Conservation (phyloP, 805 yeast species). For the Candida pseudoglaebosa region DNA sequence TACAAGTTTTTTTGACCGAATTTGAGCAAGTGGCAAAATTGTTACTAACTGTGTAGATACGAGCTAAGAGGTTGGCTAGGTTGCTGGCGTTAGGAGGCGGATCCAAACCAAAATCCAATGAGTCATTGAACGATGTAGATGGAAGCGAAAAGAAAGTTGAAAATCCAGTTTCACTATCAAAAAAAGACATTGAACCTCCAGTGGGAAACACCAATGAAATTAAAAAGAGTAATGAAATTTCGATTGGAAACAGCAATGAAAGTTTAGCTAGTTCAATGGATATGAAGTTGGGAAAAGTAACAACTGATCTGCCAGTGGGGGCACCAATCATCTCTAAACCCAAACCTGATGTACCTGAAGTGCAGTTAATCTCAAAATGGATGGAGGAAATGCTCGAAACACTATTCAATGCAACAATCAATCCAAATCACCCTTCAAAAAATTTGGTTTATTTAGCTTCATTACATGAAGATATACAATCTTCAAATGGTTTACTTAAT, state of each 20-base stretch:
- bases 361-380: slow-evolving; percentile 37
- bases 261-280: too few species aligned
- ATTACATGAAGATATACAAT: slow-evolving; percentile 20
- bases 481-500: slow-evolving; percentile 14
- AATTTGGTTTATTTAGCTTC: slow-evolving; percentile 20
- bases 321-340: not conserved
- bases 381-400: slow-evolving; percentile 30
- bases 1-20: not conserved
- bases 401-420: slow-evolving; percentile 32
- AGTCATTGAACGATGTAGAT: too few species aligned
- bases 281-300: too few species aligned
- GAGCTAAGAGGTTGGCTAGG: slow-evolving; percentile 52
- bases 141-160: not conserved
- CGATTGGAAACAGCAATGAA: too few species aligned
- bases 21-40: slow-evolving; percentile 2
- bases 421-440: slow-evolving; percentile 12
- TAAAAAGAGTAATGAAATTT: too few species aligned
- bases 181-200: not conserved
- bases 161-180: not conserved
- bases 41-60: slow-evolving; percentile 27
- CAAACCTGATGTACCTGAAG: slow-evolving; percentile 5
- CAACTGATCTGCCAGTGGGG: not conserved
- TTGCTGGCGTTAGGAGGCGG: slow-evolving; percentile 21
- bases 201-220: not conserved
- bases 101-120: not conserved